Percentiles rank a stretch among this genome's conserved stretches.
Evolutionary conservation across 2,329 filamentous ascomycete species (phyloP).

Genomic region (Fusarium lyarnte): DNA sequence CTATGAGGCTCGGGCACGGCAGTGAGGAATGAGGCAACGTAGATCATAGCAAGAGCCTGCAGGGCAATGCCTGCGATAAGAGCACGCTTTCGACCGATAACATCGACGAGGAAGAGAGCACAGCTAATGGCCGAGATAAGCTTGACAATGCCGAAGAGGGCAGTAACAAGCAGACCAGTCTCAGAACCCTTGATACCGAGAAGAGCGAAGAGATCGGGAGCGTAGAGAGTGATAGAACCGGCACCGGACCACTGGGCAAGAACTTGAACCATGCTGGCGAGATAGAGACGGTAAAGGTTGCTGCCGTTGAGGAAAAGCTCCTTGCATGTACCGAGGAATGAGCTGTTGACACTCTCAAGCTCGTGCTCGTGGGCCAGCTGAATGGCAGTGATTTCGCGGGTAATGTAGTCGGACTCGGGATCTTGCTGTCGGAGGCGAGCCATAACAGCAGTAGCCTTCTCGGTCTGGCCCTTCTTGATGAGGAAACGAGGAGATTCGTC

Average conservation of each 20-base stretch:
- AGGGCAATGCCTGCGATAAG: conserved; percentile 6
- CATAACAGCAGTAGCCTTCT: conserved; percentile 5
- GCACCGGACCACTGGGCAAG: conserved; percentile 33
- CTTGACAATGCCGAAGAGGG: conserved; percentile 14
- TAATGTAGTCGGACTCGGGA: conserved; percentile 4
- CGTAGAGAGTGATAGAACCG: conserved; percentile 16
- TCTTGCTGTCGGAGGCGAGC: conserved; percentile 10
- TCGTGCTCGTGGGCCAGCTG: conserved; percentile 11
- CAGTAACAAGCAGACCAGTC: conserved; percentile 17
- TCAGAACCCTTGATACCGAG: conserved; percentile 12
- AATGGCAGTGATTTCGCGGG: conserved; percentile 12
- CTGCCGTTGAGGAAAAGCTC: conserved; percentile 26
- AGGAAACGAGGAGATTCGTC: conserved; percentile 29
- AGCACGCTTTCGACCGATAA: conserved; percentile 17
- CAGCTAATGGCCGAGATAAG: conserved; percentile 9
- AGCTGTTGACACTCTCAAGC: conserved; percentile 13
- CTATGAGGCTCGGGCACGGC: background rate
- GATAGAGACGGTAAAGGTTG: conserved; percentile 28
- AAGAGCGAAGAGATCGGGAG: conserved; percentile 3
- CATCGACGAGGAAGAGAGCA: conserved; percentile 9
- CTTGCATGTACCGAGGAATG: conserved; percentile 17
- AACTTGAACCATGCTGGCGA: conserved; percentile 33
- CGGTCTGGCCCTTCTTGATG: conserved; percentile 13
- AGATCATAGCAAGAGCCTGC: conserved; percentile 16
- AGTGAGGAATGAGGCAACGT: conserved; percentile 11